Conservation (phyloP, 345 rosid species). For the Hibiscus trionum region DNA sequence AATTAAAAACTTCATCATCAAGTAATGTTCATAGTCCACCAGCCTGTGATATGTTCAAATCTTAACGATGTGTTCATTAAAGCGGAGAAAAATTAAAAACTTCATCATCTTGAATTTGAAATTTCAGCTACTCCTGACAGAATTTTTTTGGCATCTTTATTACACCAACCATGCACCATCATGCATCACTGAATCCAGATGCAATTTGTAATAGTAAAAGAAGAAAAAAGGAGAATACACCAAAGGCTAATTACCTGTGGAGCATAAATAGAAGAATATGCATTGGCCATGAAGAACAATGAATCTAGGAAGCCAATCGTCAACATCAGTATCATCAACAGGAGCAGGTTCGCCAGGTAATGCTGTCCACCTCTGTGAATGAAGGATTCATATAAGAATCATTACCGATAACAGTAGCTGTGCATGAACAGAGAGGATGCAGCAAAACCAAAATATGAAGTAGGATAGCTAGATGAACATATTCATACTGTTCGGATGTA, state of each 20-base stretch:
- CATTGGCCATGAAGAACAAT: slow-evolving; percentile 85
- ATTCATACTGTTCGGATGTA: slow-evolving; percentile 62
- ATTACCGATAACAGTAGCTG: neutral
- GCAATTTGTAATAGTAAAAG: neutral
- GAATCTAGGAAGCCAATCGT: slow-evolving; percentile 97
- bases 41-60: too few relatives aligned
- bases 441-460: slow-evolving; percentile 13
- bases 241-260: slow-evolving; percentile 50
- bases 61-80: too few relatives aligned
- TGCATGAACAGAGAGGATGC: neutral
- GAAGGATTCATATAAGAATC: neutral
- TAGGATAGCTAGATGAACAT: neutral
- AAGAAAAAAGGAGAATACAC: neutral
- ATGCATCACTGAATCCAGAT: neutral
- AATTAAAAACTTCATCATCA: too few relatives aligned
- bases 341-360: slow-evolving; percentile 93
- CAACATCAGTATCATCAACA: slow-evolving; percentile 79
- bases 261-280: slow-evolving; percentile 66
- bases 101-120: too few relatives aligned
- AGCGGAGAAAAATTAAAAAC: too few relatives aligned
- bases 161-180: neutral
- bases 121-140: neutral
- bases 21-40: neutral
- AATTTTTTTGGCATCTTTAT: neutral
- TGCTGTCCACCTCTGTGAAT: slow-evolving; percentile 83